Evolutionary conservation across 73 alveolate genomes (phyloP).

Genomic region (Paramecium octaurelia): DNA sequence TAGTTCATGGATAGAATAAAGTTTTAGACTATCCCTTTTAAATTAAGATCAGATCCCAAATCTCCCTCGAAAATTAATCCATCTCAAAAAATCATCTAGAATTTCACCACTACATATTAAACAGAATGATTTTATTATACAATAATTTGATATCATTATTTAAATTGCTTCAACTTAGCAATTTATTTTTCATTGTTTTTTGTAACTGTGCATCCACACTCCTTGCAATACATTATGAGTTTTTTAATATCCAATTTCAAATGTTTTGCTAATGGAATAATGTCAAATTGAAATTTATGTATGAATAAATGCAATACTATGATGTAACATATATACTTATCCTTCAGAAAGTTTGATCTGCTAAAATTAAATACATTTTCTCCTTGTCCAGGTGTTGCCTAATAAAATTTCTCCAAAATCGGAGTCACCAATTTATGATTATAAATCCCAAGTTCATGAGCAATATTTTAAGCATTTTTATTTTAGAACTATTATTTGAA

Average conservation of each 20-base stretch:
- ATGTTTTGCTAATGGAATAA: not conserved
- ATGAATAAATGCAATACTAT: conserved; percentile 41
- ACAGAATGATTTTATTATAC: conserved; percentile 2
- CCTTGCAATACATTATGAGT: not conserved
- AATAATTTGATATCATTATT: not conserved
- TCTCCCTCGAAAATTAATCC: not conserved
- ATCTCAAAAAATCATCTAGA: not conserved
- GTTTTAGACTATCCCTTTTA: not conserved
- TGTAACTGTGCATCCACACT: not conserved
- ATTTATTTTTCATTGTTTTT: not conserved
- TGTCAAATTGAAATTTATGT: not conserved
- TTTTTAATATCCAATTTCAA: not conserved
- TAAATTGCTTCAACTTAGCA: not conserved
- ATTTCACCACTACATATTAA: not conserved
- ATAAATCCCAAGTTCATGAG: not conserved
- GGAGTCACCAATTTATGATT: not conserved
- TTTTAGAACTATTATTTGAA: not conserved
- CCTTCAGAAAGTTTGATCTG: conserved; percentile 31
- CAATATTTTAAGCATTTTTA: not conserved
- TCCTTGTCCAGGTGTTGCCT: not conserved
- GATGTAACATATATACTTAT: not conserved
- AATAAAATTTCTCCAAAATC: conserved; percentile 7
- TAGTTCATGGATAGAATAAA: not conserved
- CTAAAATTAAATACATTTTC: not conserved
- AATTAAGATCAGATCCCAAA: not conserved